Evolutionary conservation across 805 yeast genomes (phyloP).

Genomic region (Zygoascus flipseniorum): DNA sequence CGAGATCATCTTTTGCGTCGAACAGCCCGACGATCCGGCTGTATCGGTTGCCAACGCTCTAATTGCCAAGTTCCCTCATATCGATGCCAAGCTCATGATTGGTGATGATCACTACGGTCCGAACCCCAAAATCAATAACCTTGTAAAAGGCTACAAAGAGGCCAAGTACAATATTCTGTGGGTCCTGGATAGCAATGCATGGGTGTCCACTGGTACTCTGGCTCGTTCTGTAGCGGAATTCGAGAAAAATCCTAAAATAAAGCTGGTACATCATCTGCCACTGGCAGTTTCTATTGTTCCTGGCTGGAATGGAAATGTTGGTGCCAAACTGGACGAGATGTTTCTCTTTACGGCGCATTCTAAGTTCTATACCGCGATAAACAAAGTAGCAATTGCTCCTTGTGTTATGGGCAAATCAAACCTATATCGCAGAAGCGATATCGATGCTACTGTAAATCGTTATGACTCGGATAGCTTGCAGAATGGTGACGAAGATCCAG

Average conservation of each 20-base stretch:
- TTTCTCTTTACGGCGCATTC: slow-evolving; percentile 77
- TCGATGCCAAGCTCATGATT: slow-evolving; percentile 51
- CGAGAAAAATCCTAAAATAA: slow-evolving; percentile 37
- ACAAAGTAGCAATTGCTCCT: slow-evolving; percentile 67
- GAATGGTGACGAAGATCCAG: not conserved
- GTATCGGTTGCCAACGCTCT: slow-evolving; percentile 46
- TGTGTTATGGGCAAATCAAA: slow-evolving; percentile 90
- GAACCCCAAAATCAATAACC: slow-evolving; percentile 81
- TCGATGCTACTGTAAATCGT: slow-evolving; percentile 29
- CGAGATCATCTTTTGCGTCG: slow-evolving; percentile 73
- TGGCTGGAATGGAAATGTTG: slow-evolving; percentile 32
- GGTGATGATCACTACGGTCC: slow-evolving; percentile 56
- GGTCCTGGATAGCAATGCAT: slow-evolving; percentile 81
- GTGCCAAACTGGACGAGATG: slow-evolving; percentile 76
- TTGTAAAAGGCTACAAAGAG: slow-evolving; percentile 65
- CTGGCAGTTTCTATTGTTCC: slow-evolving; percentile 32
- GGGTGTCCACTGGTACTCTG: slow-evolving; percentile 61
- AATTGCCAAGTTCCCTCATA: slow-evolving; percentile 43
- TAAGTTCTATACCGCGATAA: slow-evolving; percentile 73
- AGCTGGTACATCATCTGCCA: slow-evolving; percentile 77
- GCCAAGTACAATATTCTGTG: slow-evolving; percentile 72
- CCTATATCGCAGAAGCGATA: slow-evolving; percentile 56
- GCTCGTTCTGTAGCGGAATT: slow-evolving; percentile 47
- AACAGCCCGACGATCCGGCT: slow-evolving; percentile 53
- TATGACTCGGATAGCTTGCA: not conserved